Evolutionary conservation across 768 basidiomycete genomes (phyloP).

Genomic region (Leccinum aurantiacum): DNA sequence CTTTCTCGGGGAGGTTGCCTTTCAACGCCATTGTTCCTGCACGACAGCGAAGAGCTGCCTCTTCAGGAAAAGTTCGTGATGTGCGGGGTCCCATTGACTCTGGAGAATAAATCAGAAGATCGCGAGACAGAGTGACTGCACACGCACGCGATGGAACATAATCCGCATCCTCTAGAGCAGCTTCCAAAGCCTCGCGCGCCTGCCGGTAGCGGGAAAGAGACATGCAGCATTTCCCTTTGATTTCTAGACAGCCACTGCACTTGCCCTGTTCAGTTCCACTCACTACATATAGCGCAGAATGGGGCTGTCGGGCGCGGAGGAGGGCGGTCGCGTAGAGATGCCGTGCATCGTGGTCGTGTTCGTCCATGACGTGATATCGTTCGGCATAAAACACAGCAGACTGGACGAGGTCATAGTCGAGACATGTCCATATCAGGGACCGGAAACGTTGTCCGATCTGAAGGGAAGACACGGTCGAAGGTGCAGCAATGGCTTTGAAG

Average conservation of each 20-base stretch:
- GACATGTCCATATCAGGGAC: constrained; percentile 77
- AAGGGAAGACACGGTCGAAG: constrained; percentile 46
- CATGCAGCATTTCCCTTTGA: constrained; percentile 76
- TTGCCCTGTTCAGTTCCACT: constrained; percentile 57
- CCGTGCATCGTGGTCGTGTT: constrained; percentile 72
- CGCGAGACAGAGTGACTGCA: constrained; percentile 3
- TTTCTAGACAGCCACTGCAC: constrained; percentile 75
- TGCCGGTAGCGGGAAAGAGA: constrained; percentile 72
- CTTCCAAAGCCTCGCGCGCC: constrained; percentile 70
- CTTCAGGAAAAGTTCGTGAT: constrained; percentile 64
- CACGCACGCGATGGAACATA: constrained; percentile 60
- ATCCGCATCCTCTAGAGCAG: constrained; percentile 51
- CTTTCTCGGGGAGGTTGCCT: constrained; percentile 75
- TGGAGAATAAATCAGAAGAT: constrained; percentile 30
- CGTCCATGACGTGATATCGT: constrained; percentile 72
- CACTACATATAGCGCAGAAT: constrained; percentile 73
- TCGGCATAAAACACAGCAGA: constrained; percentile 91
- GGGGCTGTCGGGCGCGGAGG: constrained; percentile 65
- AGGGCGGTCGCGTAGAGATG: constrained; percentile 83
- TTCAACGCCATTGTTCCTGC: constrained; percentile 75
- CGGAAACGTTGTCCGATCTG: constrained; percentile 69
- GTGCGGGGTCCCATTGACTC: constrained; percentile 55
- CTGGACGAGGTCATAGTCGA: constrained; percentile 75
- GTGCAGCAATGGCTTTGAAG: constrained; percentile 26
- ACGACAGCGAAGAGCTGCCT: constrained; percentile 72